A percentile compares a stretch with the other conserved stretches of the same genome.
Evolutionary conservation across 371 early-diverging fungal genomes (phyloP).

Genomic region (Batkoa obscura): DNA sequence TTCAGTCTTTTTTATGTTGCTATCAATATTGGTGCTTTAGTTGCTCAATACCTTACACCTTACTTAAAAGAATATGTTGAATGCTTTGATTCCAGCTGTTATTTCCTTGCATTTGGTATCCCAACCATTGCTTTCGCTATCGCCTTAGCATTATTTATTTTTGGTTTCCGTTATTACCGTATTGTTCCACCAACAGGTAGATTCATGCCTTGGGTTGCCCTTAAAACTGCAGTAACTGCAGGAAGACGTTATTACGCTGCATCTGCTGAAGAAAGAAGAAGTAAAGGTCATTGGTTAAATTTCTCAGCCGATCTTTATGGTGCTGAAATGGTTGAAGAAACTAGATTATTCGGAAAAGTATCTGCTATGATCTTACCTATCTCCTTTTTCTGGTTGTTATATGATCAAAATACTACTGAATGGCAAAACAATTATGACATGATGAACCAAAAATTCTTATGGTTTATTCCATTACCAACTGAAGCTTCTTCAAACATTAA

Average conservation of each 20-base stretch:
- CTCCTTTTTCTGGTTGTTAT: constrained; percentile 32
- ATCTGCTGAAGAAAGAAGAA: constrained; percentile 10
- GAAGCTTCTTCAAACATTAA: constrained; percentile 13
- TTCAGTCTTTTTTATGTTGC: constrained; percentile 3
- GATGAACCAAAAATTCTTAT: constrained; percentile 17
- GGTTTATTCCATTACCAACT: constrained; percentile 5
- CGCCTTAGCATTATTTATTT: constrained; percentile 20
- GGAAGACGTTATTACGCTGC: constrained; percentile 7
- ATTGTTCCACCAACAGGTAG: constrained; percentile 23
- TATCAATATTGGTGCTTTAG: constrained; percentile 6
- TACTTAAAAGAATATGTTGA: constrained; percentile 18
- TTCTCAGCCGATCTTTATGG: constrained; percentile 15
- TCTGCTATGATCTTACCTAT: constrained; percentile 20
- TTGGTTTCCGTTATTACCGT: constrained; percentile 27
- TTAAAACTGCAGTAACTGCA: constrained; percentile 5
- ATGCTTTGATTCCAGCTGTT: constrained; percentile 9
- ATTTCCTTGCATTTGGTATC: constrained; percentile 8
- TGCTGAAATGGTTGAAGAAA: constrained; percentile 20
- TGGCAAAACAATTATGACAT: constrained; percentile 27
- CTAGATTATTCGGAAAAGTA: constrained; percentile 20
- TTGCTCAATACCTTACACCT: constrained; percentile 15
- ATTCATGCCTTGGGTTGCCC: constrained; percentile 18
- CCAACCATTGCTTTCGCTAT: constrained; percentile 8
- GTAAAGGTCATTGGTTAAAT: constrained; percentile 14
- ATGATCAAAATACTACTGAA: constrained; percentile 26